A percentile compares a stretch with the other conserved stretches of the same genome.
These are phyloP conservation scores for Diaporthe capsici DNA, from an alignment of 2,329 filamentous ascomycete genomes.

Conservation along the genomic window DNA sequence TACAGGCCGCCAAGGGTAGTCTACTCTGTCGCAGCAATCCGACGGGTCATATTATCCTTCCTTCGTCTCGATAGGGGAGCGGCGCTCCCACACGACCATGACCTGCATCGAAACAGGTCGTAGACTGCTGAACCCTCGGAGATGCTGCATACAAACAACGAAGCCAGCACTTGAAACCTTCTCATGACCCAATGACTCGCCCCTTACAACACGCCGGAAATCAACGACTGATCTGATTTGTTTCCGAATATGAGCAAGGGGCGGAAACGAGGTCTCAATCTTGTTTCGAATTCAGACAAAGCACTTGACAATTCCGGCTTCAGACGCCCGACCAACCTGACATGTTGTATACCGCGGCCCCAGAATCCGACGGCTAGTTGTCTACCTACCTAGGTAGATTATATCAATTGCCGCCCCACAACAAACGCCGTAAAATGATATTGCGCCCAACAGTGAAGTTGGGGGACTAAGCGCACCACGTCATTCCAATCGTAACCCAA, in stretches of 20 bases:
- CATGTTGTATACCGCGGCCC: not conserved
- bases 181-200: conserved; percentile 16
- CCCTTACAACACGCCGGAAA: conserved; percentile 8
- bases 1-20: not conserved
- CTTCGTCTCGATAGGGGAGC: not conserved
- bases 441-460: not conserved
- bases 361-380: conserved; percentile 5
- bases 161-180: not conserved
- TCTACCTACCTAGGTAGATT: not conserved
- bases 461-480: not conserved
- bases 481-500: not conserved
- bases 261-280: conserved; percentile 26
- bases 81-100: not conserved
- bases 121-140: not conserved
- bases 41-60: not conserved
- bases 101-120: not conserved
- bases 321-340: not conserved
- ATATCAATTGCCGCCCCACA: conserved; percentile 13
- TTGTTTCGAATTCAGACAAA: conserved; percentile 14
- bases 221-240: conserved; percentile 19
- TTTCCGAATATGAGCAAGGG: conserved; percentile 24
- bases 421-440: not conserved
- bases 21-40: not conserved
- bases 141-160: not conserved
- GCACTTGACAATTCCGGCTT: conserved; percentile 9